A percentile compares a stretch with the other conserved stretches of the same genome.
These are phyloP conservation scores for Phytopythium litorale DNA, from an alignment of 352 stramenopile species.

Conservation along the genomic window DNA sequence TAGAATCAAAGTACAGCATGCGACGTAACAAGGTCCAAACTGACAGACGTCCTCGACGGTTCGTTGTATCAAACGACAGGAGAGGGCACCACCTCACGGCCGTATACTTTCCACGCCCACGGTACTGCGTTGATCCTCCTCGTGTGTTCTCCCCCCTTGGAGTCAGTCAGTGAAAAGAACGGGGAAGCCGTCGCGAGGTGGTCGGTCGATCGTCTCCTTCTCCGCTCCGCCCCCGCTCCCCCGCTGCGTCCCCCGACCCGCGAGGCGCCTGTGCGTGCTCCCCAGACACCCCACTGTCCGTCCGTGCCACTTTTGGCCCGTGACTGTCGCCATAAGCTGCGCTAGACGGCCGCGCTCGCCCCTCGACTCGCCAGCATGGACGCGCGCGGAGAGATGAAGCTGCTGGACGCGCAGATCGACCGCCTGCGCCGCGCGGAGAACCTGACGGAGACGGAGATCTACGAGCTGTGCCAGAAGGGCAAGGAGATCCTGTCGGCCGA, in stretches of 20 bases:
- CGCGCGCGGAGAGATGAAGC: slow-evolving; percentile 81
- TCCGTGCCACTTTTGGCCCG: background rate
- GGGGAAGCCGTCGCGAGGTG: background rate
- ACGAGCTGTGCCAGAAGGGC: slow-evolving; percentile 85
- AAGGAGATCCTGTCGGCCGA: slow-evolving; percentile 90
- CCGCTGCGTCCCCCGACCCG: background rate
- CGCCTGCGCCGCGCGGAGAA: slow-evolving; percentile 83
- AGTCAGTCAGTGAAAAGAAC: slow-evolving; percentile 3
- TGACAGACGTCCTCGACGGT: background rate
- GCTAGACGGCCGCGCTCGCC: background rate
- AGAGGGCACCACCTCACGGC: background rate
- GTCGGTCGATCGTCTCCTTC: background rate
- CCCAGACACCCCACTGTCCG: background rate
- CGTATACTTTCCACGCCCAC: slow-evolving; percentile 3
- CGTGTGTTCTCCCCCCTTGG: background rate
- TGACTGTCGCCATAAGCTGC: slow-evolving; percentile 5
- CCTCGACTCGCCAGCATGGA: slow-evolving; percentile 30
- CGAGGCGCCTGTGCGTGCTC: background rate
- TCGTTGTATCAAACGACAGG: background rate
- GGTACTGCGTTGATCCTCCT: background rate
- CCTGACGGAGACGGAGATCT: slow-evolving; percentile 87
- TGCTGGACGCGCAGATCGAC: slow-evolving; percentile 83
- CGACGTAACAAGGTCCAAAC: background rate
- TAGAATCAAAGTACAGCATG: background rate
- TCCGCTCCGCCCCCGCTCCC: background rate